A percentile compares a stretch with the other conserved stretches of the same genome.
Evolutionary conservation across 2,329 filamentous ascomycete species (phyloP).

Genomic region (Emmonsiellopsis sp.): DNA sequence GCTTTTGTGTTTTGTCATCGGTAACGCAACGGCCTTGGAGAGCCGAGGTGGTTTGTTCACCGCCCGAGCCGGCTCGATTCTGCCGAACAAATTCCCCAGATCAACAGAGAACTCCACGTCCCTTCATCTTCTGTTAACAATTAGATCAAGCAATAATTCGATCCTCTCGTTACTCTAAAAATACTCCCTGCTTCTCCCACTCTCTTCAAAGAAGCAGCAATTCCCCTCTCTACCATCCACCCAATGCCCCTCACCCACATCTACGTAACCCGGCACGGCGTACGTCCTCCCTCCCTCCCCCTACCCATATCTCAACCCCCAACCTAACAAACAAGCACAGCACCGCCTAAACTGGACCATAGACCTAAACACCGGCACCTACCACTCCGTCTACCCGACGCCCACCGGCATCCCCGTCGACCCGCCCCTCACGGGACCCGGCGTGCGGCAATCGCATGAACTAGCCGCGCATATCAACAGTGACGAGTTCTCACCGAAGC

Average conservation of each 20-base stretch:
- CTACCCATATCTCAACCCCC: slow-evolving; percentile 1
- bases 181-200: background rate
- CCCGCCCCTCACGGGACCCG: slow-evolving; percentile 77
- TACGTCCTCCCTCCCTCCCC: slow-evolving; percentile 38
- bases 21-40: background rate
- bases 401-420: slow-evolving; percentile 86
- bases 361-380: slow-evolving; percentile 68
- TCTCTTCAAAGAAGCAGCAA: background rate
- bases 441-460: slow-evolving; percentile 72
- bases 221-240: background rate
- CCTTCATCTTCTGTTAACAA: background rate
- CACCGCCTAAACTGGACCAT: slow-evolving; percentile 88
- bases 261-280: slow-evolving; percentile 66
- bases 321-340: slow-evolving; percentile 35
- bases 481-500: slow-evolving; percentile 26
- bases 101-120: background rate
- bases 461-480: slow-evolving; percentile 45
- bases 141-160: background rate
- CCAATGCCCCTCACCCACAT: slow-evolving; percentile 60
- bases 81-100: background rate
- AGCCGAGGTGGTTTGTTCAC: slow-evolving; percentile 8
- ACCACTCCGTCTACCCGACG: slow-evolving; percentile 62
- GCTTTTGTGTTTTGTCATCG: background rate
- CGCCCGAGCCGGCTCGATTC: slow-evolving; percentile 1
- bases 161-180: background rate